Evolutionary conservation across 352 stramenopile species (phyloP).

Genomic region (Plasmopara muralis): DNA sequence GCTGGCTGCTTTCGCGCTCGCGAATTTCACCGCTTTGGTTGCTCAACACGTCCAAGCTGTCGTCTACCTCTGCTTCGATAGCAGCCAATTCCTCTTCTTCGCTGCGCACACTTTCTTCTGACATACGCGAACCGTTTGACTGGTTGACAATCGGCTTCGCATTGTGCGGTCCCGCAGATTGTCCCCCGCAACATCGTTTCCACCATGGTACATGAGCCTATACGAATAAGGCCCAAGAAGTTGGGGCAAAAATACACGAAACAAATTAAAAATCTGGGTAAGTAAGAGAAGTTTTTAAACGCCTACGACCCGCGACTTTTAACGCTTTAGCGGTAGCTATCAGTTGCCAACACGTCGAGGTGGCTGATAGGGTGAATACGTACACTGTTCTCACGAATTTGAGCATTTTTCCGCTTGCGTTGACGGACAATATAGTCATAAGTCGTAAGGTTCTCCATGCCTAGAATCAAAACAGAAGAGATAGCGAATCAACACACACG

Average conservation of each 20-base stretch:
- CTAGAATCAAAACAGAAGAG: slow-evolving; percentile 17
- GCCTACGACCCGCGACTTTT: slow-evolving; percentile 10
- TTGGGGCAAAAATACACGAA: slow-evolving; percentile 5
- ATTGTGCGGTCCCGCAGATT: slow-evolving; percentile 13
- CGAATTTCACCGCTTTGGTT: slow-evolving; percentile 54
- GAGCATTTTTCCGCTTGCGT: slow-evolving; percentile 65
- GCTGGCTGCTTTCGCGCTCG: slow-evolving; percentile 33
- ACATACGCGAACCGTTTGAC: slow-evolving; percentile 48
- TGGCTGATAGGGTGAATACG: slow-evolving; percentile 56
- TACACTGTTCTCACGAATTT: slow-evolving; percentile 55
- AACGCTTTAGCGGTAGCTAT: slow-evolving; percentile 6
- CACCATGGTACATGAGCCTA: slow-evolving; percentile 29
- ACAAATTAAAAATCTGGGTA: slow-evolving; percentile 18
- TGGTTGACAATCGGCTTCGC: slow-evolving; percentile 42
- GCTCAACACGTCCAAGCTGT: slow-evolving; percentile 72
- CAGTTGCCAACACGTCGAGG: slow-evolving; percentile 7
- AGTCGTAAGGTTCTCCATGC: slow-evolving; percentile 74
- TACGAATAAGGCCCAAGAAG: slow-evolving; percentile 5
- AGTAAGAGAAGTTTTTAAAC: slow-evolving; percentile 13
- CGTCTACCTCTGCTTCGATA: slow-evolving; percentile 75
- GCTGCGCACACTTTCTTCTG: slow-evolving; percentile 44
- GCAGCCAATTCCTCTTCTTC: slow-evolving; percentile 58
- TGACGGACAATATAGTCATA: slow-evolving; percentile 87
- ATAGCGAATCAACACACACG: background rate
- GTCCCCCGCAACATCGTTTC: slow-evolving; percentile 23